phyloP scores from a whole-genome alignment of 2,329 filamentous ascomycete genomes.

The Stagonosporopsis tanaceti region DNA sequence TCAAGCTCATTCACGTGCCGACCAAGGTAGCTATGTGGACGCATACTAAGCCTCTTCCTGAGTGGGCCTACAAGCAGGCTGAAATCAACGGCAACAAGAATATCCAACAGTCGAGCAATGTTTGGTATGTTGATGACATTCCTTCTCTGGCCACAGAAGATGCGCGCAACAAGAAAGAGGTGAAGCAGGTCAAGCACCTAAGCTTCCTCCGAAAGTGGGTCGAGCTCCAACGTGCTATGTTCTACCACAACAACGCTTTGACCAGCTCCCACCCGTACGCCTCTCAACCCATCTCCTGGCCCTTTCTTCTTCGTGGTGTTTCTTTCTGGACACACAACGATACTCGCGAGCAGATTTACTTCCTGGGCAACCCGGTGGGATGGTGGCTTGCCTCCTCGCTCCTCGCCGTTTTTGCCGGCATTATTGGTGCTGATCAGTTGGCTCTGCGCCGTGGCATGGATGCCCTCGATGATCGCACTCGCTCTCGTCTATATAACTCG shows the following conservation, averaged over 20 bases:
- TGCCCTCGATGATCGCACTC: slow-evolving; percentile 91
- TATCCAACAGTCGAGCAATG: slow-evolving; percentile 83
- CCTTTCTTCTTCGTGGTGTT: slow-evolving; percentile 94
- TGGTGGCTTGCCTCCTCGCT: slow-evolving; percentile 97
- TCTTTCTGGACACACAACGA: slow-evolving; percentile 99
- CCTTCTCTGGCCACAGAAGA: slow-evolving; percentile 77
- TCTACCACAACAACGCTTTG: slow-evolving; percentile 98
- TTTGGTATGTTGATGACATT: slow-evolving; percentile 94
- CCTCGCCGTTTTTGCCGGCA: slow-evolving; percentile 90
- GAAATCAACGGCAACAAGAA: slow-evolving; percentile 99
- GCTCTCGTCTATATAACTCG: slow-evolving; percentile 95
- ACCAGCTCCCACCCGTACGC: slow-evolving; percentile 97
- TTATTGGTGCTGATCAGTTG: slow-evolving; percentile 90
- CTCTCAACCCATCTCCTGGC: slow-evolving; percentile 95
- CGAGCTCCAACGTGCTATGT: slow-evolving; percentile 97
- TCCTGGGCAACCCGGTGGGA: slow-evolving; percentile 93
- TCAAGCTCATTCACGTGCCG: slow-evolving; percentile 93
- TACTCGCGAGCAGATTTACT: slow-evolving; percentile 96
- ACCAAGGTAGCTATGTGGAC: slow-evolving; percentile 99
- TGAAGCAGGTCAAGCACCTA: slow-evolving; percentile 80
- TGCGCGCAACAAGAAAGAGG: slow-evolving; percentile 76
- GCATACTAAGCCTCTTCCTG: slow-evolving; percentile 90
- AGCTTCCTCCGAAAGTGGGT: slow-evolving; percentile 95
- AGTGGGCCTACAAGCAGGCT: slow-evolving; percentile 96
- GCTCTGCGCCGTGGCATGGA: slow-evolving; percentile 92